Conservation (phyloP, 129 eudicot genomes). For the Mikania micrantha region DNA sequence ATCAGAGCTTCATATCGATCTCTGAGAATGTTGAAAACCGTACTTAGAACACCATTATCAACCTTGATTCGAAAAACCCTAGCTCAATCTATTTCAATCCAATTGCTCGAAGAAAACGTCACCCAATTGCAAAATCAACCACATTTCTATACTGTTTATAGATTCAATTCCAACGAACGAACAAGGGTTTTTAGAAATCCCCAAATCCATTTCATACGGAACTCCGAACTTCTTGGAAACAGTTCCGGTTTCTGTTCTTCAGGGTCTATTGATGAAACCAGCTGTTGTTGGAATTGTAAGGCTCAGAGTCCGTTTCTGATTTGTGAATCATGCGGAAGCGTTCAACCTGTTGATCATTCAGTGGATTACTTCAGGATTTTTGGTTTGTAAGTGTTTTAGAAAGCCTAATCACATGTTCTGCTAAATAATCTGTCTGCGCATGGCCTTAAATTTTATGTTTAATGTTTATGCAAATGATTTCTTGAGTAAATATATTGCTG, state of each 20-base stretch:
- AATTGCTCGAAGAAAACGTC: neutral
- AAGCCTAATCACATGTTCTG: neutral
- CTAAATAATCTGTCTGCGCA: neutral
- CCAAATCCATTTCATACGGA: neutral
- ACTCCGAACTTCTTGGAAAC: conserved; percentile 5
- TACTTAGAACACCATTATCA: conserved; percentile 25
- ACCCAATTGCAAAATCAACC: conserved; percentile 5
- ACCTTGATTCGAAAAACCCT: conserved; percentile 13
- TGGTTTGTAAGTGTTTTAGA: conserved; percentile 47
- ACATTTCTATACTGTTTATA: conserved; percentile 6
- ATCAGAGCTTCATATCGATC: neutral
- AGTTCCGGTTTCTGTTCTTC: conserved; percentile 29
- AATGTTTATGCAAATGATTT: neutral
- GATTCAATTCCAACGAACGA: neutral
- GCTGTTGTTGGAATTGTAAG: conserved; percentile 72
- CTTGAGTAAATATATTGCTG: too few species aligned
- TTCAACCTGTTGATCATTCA: conserved; percentile 70
- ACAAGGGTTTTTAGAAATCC: conserved; percentile 15
- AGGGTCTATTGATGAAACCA: neutral
- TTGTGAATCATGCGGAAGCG: conserved; percentile 60
- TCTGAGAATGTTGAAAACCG: conserved; percentile 35
- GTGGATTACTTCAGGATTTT: conserved; percentile 71
- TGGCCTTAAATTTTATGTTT: neutral
- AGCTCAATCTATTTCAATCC: conserved; percentile 2
- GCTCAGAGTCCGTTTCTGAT: conserved; percentile 38